phyloP scores from a whole-genome alignment of 2,329 filamentous ascomycete genomes.

The Akanthomyces uredinophilus region DNA sequence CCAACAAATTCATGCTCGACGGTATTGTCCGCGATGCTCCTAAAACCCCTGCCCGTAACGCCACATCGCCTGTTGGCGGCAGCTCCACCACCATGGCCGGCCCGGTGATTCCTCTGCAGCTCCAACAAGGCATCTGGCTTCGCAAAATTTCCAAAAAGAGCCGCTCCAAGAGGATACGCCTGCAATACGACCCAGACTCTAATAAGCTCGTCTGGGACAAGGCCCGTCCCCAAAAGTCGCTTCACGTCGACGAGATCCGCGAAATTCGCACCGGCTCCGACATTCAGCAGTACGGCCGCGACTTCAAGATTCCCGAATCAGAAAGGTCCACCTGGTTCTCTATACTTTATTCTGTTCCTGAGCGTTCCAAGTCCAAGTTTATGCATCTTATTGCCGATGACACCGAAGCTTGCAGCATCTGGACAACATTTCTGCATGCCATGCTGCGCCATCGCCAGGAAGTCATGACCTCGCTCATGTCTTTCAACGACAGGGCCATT shows the following conservation, averaged over 20 bases:
- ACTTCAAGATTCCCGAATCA: slow-evolving; percentile 65
- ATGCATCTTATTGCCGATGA: slow-evolving; percentile 83
- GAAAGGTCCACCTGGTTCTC: slow-evolving; percentile 78
- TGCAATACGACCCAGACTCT: slow-evolving; percentile 72
- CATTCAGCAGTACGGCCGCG: slow-evolving; percentile 82
- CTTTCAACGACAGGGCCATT: slow-evolving; percentile 77
- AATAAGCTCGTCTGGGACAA: slow-evolving; percentile 88
- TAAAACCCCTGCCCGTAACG: slow-evolving; percentile 33
- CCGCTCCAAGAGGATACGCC: slow-evolving; percentile 62
- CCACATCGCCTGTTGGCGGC: slow-evolving; percentile 41
- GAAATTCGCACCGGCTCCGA: slow-evolving; percentile 81
- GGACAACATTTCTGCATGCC: slow-evolving; percentile 78
- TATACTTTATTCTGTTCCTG: slow-evolving; percentile 76
- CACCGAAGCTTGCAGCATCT: slow-evolving; percentile 65
- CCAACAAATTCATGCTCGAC: slow-evolving; percentile 37
- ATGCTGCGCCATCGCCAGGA: slow-evolving; percentile 83
- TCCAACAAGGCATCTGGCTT: slow-evolving; percentile 74
- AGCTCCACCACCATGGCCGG: slow-evolving; percentile 46
- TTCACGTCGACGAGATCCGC: slow-evolving; percentile 93
- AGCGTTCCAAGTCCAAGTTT: slow-evolving; percentile 76
- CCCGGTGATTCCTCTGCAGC: slow-evolving; percentile 69
- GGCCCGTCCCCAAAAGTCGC: slow-evolving; percentile 69
- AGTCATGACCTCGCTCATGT: slow-evolving; percentile 82
- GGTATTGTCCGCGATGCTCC: slow-evolving; percentile 43
- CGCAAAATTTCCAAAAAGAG: slow-evolving; percentile 83